A percentile compares a stretch with the other conserved stretches of the same genome.
These are phyloP conservation scores for Echinochloa phyllopogon DNA, from an alignment of 176 grass and related monocot genomes.

Conservation along the genomic window DNA sequence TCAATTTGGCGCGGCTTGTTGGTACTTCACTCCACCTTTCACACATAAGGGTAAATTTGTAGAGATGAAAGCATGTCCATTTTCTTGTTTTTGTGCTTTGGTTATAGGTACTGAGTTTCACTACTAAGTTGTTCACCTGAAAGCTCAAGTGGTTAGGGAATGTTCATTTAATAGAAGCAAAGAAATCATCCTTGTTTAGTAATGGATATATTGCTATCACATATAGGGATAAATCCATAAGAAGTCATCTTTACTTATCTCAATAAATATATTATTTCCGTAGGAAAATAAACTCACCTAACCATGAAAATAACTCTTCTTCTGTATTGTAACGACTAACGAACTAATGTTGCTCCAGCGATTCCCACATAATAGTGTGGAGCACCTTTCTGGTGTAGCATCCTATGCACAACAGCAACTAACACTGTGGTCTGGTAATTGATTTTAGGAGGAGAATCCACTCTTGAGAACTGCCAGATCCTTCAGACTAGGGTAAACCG, in stretches of 20 bases:
- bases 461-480: conserved; percentile 89
- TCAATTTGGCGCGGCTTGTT: neutral
- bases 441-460: conserved; percentile 79
- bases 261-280: neutral
- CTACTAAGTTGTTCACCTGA: neutral
- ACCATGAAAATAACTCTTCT: neutral
- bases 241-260: neutral
- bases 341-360: neutral
- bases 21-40: too few species aligned
- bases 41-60: neutral
- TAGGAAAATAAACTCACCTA: neutral
- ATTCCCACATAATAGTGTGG: neutral
- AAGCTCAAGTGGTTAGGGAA: neutral
- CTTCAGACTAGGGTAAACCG: conserved; percentile 92
- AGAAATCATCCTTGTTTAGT: neutral
- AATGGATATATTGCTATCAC: neutral
- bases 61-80: neutral
- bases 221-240: neutral
- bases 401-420: neutral
- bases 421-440: conserved; percentile 15
- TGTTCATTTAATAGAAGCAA: neutral
- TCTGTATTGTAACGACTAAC: neutral
- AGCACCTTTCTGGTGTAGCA: neutral
- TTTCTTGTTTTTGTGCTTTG: neutral
- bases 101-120: neutral